Evolutionary conservation across 139 green algal genomes (phyloP), one percentile per base, ranked within the genome.

Genomic region (Coelastrella sp.): DNA sequence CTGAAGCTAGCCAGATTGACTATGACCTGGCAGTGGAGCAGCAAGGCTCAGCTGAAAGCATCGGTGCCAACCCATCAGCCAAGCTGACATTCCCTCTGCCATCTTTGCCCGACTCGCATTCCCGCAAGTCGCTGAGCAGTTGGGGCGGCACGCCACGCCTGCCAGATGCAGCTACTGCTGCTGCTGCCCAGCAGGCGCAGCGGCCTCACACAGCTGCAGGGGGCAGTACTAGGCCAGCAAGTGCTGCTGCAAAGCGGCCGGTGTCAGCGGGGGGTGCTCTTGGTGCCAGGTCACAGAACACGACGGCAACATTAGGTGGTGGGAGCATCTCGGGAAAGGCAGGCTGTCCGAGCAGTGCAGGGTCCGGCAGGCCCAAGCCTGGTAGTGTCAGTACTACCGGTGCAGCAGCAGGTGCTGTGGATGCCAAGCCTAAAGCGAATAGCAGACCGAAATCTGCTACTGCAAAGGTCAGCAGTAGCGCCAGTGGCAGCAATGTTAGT

Each of bases 121-220:
- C 78, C 5, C 78, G 68, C 10, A 32, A 57, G 54, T 84, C 78
- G 19, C 14, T 84, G 14, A 32, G 17, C 16, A 61, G 78, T 19
- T 84, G 78, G 78, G 56, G 78, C 19, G 78, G 54, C 8, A 84
- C 78, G 32, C 78, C 78, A 56, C 58, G 78, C 6, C 56, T 84
- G n/a, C 78, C 78, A 65, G 76, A 83, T 71, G 61, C 61, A 16
- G 61, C 10, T 7, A 68, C 7, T 68, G 61, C 61, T 10, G 10
- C 8, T 65, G 76, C 47, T 22, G 3, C 56, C 7, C 56, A 84
- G 16, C 78, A 32, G 17, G 13, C 47, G 77, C 77, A 68, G 56
- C 77, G 65, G 77, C 54, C 13, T 32, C 1, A 19, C 7, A 22
- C 16, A 23, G 71, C 71, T 77, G 71, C 71, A 23, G 13, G 17